Evolutionary conservation across 2,329 filamentous ascomycete species (phyloP).

Genomic region (Cryphonectria naterciae): DNA sequence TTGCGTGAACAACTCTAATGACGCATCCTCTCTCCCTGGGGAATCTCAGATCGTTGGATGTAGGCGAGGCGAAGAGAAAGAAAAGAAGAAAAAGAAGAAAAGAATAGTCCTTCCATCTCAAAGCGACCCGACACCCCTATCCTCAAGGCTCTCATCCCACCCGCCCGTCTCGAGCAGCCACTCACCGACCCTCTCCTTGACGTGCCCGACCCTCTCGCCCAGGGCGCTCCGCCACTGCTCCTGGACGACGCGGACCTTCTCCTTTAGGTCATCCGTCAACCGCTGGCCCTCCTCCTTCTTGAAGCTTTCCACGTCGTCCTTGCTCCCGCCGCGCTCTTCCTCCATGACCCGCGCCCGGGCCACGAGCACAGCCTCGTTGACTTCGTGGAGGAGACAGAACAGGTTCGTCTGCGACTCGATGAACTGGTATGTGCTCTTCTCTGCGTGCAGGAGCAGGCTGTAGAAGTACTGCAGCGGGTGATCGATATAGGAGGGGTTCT

Average conservation of each 20-base stretch:
- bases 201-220: slow-evolving; percentile 73
- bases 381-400: slow-evolving; percentile 86
- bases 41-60: background rate
- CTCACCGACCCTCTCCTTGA: slow-evolving; percentile 74
- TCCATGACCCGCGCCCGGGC: slow-evolving; percentile 71
- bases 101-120: background rate
- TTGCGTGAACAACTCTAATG: slow-evolving; percentile 1
- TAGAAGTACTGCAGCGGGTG: slow-evolving; percentile 92
- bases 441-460: slow-evolving; percentile 80
- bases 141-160: slow-evolving; percentile 79
- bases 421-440: slow-evolving; percentile 94
- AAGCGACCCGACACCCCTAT: slow-evolving; percentile 51
- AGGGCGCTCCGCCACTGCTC: slow-evolving; percentile 88
- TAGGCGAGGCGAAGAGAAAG: too few relatives aligned
- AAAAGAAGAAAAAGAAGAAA: too few relatives aligned
- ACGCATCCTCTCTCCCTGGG: background rate
- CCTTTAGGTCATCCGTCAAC: slow-evolving; percentile 86
- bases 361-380: slow-evolving; percentile 76
- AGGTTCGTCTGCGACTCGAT: slow-evolving; percentile 94
- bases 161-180: slow-evolving; percentile 80
- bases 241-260: slow-evolving; percentile 89
- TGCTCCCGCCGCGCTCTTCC: slow-evolving; percentile 57
- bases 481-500: slow-evolving; percentile 80
- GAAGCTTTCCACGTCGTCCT: slow-evolving; percentile 56
- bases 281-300: slow-evolving; percentile 68